Evolutionary conservation across 2,329 filamentous ascomycete genomes (phyloP).

Genomic region (Colletotrichum theobromicola): DNA sequence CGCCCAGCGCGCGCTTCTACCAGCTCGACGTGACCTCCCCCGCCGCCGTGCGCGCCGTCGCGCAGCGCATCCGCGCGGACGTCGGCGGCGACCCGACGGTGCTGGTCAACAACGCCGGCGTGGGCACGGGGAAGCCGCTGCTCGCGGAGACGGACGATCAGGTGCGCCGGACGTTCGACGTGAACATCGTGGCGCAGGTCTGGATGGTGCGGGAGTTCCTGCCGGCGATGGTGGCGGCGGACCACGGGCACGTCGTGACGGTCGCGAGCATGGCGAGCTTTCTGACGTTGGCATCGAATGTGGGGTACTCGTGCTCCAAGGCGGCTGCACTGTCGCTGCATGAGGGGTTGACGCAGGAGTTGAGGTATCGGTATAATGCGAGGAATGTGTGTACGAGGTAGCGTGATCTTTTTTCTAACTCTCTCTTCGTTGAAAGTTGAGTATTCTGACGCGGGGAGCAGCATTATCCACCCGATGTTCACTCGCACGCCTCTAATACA

Average conservation of each 20-base stretch:
- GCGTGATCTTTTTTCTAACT: background rate
- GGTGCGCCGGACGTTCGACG: background rate
- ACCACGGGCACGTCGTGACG: background rate
- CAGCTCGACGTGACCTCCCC: background rate
- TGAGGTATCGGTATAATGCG: background rate
- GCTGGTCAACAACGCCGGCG: constrained; percentile 41
- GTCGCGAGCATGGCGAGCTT: background rate
- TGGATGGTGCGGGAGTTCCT: background rate
- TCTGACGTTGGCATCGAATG: background rate
- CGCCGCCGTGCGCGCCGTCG: constrained; percentile 41
- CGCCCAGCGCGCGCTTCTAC: background rate
- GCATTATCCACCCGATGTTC: background rate
- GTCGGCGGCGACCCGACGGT: constrained; percentile 38
- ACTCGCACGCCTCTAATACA: background rate
- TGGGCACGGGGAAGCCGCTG: constrained; percentile 29
- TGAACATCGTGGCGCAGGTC: background rate
- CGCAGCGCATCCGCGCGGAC: constrained; percentile 42
- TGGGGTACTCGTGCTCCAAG: background rate
- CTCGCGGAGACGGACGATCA: background rate
- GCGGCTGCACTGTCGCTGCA: background rate
- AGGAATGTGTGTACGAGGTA: constrained; percentile 20
- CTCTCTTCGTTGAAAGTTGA: background rate
- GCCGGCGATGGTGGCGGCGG: background rate
- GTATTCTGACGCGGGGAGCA: background rate
- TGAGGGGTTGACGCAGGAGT: background rate